Conservation (phyloP, 805 yeast genomes). For the Saccharomycopsis sp. region DNA sequence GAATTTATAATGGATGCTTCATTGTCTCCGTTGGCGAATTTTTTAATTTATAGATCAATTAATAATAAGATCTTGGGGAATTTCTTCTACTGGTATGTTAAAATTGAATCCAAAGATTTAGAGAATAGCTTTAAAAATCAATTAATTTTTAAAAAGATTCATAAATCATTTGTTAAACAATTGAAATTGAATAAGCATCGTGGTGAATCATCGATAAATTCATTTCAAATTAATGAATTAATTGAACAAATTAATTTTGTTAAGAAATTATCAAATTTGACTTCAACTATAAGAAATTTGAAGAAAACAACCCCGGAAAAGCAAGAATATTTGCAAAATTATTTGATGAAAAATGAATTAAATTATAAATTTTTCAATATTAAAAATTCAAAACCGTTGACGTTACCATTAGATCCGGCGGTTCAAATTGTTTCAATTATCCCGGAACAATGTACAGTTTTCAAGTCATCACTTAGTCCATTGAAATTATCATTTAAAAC, state of each 20-base stretch:
- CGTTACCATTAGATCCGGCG: conserved; percentile 80
- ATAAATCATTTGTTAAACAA: conserved; percentile 37
- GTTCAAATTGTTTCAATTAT: conserved; percentile 65
- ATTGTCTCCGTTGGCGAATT: conserved; percentile 62
- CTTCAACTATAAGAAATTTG: conserved; percentile 52
- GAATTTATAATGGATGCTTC: conserved; percentile 13
- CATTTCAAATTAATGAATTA: conserved; percentile 16
- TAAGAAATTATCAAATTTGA: conserved; percentile 54
- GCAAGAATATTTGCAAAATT: conserved; percentile 56
- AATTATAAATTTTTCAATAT: conserved; percentile 29
- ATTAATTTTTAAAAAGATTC: conserved; percentile 36
- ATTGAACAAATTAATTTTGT: conserved; percentile 61
- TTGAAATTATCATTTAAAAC: conserved; percentile 74
- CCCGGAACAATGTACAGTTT: conserved; percentile 76
- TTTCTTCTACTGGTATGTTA: conserved; percentile 85
- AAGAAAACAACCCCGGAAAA: conserved; percentile 73
- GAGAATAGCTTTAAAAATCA: conserved; percentile 27
- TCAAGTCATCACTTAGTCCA: conserved; percentile 88
- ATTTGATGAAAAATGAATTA: conserved; percentile 35
- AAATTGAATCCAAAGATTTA: conserved; percentile 77
- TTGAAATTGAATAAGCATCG: conserved; percentile 7
- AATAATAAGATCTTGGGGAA: conserved; percentile 64
- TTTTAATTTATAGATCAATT: conserved; percentile 66
- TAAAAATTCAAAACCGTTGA: conserved; percentile 45
- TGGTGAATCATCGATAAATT: conserved; percentile 23